Evolutionary conservation across 768 basidiomycete species (phyloP), one percentile per base, ranked within the genome.

Genomic region (Suillus subalutaceus): DNA sequence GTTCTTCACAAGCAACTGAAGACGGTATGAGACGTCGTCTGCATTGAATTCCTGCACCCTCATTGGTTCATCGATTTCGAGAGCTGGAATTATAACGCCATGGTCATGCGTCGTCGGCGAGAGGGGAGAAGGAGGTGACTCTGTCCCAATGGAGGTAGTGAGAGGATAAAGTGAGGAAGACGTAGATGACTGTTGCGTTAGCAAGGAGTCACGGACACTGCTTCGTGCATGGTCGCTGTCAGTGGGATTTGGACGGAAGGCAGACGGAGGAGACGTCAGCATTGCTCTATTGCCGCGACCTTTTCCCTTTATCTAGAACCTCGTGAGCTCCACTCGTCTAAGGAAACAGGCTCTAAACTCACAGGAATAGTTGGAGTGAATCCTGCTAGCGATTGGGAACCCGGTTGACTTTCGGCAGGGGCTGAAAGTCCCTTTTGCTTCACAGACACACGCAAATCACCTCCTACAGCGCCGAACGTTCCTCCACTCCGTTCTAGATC

Each of bases 11-110:
- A 95, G 85, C 63, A 95, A 84, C 48, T 88, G 90, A 23, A 95
- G 85, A 30, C 93, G 90, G 78, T 93, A 92, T 23, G 92, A 88
- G 48, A 94, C 92, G 72, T 95, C 93, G 76, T 95, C 93, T 26
- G 84, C 83, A 70, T 87, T 83, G 69, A 84, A 87, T 62, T 82
- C 84, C 68, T 85, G 82, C 35, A 81, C 75, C 57, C 80, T 85
- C 43, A 80, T 83, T 32, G 26, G 41, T 20, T 80, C 80, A 35
- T 85, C 86, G 18, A 86, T 77, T 59, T 82, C 81, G 63, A 83
- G 80, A 1, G 83, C 79, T n/a, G 85, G 79, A 40, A 82, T 70
- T 52, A 84, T 78, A 66, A 83, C 73, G n/a, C 82, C 77, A 56
- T 77, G 70, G 67, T 71, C 77, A 77, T 81, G 71, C 75, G 80